A percentile compares a stretch with the other conserved stretches of the same genome.
Conservation (phyloP, 2,329 filamentous ascomycete genomes). For the Calonectria montana region DNA sequence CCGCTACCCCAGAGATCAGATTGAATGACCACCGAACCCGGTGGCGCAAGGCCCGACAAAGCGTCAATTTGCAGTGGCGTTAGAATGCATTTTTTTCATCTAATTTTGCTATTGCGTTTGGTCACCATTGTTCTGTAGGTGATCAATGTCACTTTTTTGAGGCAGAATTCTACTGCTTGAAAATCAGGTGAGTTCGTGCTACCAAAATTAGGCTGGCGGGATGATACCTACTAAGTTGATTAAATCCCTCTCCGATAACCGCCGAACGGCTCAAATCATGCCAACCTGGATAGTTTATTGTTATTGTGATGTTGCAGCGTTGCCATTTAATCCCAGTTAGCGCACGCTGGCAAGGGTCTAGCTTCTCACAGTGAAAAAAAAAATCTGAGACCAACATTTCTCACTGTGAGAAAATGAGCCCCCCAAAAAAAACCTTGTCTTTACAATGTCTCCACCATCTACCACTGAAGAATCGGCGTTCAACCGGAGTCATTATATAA, state of each 20-base stretch:
- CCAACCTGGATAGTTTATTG: not conserved
- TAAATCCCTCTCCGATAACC: not conserved
- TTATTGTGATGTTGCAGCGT: not conserved
- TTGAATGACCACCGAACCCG: no score
- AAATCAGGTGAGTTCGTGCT: rapidly evolving
- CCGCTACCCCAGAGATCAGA: no score
- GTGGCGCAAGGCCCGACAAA: no score
- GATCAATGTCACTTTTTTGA: no score
- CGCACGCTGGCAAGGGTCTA: not conserved
- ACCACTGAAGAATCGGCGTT: not conserved
- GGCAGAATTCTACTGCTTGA: no score
- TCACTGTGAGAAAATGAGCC: not conserved
- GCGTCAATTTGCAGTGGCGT: no score
- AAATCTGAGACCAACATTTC: not conserved
- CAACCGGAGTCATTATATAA: no score
- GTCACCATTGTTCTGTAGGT: no score
- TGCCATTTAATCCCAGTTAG: not conserved
- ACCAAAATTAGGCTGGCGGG: not conserved
- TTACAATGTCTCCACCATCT: not conserved
- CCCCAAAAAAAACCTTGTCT: not conserved
- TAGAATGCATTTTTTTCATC: no score
- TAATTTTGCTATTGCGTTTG: no score
- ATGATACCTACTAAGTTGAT: not conserved
- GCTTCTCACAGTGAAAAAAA: not conserved
- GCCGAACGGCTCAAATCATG: not conserved